Evolutionary conservation across 73 alveolate species (phyloP), one percentile per base, ranked within the genome.

Genomic region (Symbiodinium pilosum): DNA sequence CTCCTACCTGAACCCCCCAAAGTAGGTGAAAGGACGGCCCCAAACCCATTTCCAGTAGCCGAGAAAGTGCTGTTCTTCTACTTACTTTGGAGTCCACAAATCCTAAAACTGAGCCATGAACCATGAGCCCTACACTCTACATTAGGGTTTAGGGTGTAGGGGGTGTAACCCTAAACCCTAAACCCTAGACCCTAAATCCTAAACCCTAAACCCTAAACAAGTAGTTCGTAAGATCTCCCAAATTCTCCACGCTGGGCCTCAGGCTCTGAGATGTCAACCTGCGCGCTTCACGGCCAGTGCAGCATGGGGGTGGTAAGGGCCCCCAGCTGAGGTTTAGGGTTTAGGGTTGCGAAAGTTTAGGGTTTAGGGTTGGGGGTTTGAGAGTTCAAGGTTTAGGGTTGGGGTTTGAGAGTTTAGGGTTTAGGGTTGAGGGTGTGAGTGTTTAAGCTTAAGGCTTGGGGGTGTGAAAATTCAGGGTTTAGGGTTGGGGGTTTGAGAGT

Each of bases 231-330:
- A 54, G 26, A 2, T 54, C 71, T 3, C 26, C 30, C 16, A 54
- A 21, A 21, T 30, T 54, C n/a, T 30, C 21, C 12, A 4, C 59
- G 40, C 88, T 43, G 54, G 51, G 96, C 30, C 14, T 39, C 20
- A 5, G 52, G 42, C 96, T 91, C 96, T 42, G 96, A 91, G 77
- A 91, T 91, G 39, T 91, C 96, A 36, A 64, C 77, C 77, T 64
- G 77, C 77, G 28, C 30, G 38, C 21, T 47, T 47, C 59, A 47
- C 14, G 6, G 59, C 14, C 14, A 6, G 59, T 47, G 21, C 59
- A 47, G 59, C 59, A 47, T 47, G 59, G 59, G 59, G 59, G 59
- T 14, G 59, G 59, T 47, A 6, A 47, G 59, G 59, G 6, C 59
- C 59, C 21, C 14, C 59, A 14, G 21, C 21, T 6, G 59, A 47